Evolutionary conservation across 2,329 filamentous ascomycete genomes (phyloP), one percentile per base, ranked within the genome.

Genomic region (Sporothrix euskadiensis): DNA sequence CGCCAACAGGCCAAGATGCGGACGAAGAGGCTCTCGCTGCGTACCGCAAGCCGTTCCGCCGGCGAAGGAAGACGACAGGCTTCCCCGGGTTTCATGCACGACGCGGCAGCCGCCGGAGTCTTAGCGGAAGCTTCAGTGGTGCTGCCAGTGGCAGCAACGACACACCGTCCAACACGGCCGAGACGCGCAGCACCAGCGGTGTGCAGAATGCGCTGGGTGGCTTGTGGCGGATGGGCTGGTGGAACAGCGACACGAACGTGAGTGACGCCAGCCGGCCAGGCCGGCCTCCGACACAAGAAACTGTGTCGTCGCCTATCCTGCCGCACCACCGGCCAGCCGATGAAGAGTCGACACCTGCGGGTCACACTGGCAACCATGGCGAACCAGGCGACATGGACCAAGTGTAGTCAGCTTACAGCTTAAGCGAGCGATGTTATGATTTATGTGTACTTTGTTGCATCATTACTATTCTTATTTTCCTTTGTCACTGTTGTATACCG

Each of bases 1-100:
- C 71, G 14, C 14, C 44, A 52, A 77, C n/a, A 1, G 72, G 63
- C 22, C 65, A 68, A 8, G 68, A 57, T 16, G 54, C 63, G 6
- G 74, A 75, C 80, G 75, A 78, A 77, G 72, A 80, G 75, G 72
- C 77, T 74, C 49, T 73, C 4, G 71, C 69, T 1, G 57, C 61
- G 2, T 73, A 75, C 47, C 74, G 71, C 26, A 16, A 65, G 26
- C 32, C 69, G 2, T 82, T 78, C 75, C 83, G 86, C 16, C 81
- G 85, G 41, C 81, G 88, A 59, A 82, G 88, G 76, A 88, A 86
- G 77, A 90, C 88, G 19, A 90, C 87, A 0, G 88, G 88, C 0
- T 90, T 91, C 75, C 88, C 88, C 0, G 88, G 88, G 0, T 88
- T 90, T 72, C 87, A 85, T 5, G 88, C 88, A 6, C 83, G 88